Evolutionary conservation across 2,329 filamentous ascomycete genomes (phyloP), one percentile per base, ranked within the genome.

Genomic region (Fusarium euwallaceae): DNA sequence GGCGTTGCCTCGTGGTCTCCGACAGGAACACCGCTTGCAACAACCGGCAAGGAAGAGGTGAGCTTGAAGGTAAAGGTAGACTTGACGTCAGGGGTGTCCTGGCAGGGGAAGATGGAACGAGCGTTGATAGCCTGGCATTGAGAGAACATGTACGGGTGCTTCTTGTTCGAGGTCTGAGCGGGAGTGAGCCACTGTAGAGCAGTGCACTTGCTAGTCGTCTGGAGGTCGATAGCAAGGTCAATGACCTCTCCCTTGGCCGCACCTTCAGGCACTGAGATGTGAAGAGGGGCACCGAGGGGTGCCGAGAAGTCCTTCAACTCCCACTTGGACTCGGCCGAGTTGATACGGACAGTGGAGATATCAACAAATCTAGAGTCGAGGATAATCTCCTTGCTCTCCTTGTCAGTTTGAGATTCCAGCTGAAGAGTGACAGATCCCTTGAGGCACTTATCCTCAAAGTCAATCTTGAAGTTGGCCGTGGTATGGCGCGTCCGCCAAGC

Each of bases 71-170:
- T 92, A 84, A 95, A 95, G 2, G 95, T 97, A n/a, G 94, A 95
- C 87, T 99, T 99, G 79, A 98, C 94, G 82, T 98, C 96, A 4
- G 97, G 97, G 1, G 97, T 98, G 81, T 99, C 97, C 86, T 98
- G 96, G 84, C 96, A 98, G 8, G 97, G 97, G 83, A 98, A 97
- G 71, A 98, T 90, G 58, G 95, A 97, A 70, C 97, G 92, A 51
- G 94, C 95, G 80, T 98, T 95, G 80, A 98, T 98, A 64, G 96
- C 95, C 87, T 99, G 96, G 83, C 95, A 98, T 86, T 98, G 97
- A 53, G 94, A 97, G 86, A 98, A 98, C 92, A 98, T 96, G 84
- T 98, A 98, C 1, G 96, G 96, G 76, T 97, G 93, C 84, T 95
- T 97, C 86, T 95, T 95, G 89, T 97, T 98, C 68, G 94, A 95